Base-by-base conservation (phyloP, 371 early-diverging fungal genomes). In the Coemansia sp. region DNA sequence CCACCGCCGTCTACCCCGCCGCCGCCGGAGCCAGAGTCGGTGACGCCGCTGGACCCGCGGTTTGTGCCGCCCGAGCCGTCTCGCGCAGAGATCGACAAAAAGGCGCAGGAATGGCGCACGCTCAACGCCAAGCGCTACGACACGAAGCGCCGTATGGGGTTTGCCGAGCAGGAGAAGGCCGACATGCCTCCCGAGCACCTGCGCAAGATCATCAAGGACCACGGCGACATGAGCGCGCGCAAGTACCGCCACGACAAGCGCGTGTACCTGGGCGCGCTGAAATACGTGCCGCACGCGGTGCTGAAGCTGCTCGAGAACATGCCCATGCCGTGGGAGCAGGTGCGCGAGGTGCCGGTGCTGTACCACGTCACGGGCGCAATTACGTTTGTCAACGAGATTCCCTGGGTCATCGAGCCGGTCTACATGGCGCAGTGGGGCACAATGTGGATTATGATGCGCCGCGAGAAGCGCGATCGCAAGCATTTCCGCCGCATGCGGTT, bases 241-340 rank as follows among this genome's bases (percentile, higher is more conserved):
- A 97, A 97, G 80, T 99, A 90, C 72, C 80, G 94, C 52, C 92
- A 95, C 63, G 98, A 97, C 82, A 96, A 97, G 76, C 92, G 97
- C 56, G 91, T 96, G 54, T 98, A 97, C 67, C 85, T 98, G 38
- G 98, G 97, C 57, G 98, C 99, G 6, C 85, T 99, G 33, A 98
- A 98, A 77, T 98, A 97, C 80, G 88, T 98, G 12, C 99, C 99
- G n/a, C 97, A 97, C 66, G 97, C 99, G 4, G 93, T 99, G 11
- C 72, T 98, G 37, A 98, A 98, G 80, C 85, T 99, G 40, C 68
- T 99, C 67, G 97, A 97, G 77, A 97, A 95, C 75, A 98, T 99
- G 93, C 99, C 99, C 8, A 98, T 99, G 99, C 99, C 99, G 10
- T 99, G 99, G 99, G 99, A 99, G 80, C 93, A 94, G 74, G 90